phyloP scores from a whole-genome alignment of 495 filamentous ascomycete genomes.

The Amniculicola lignicola region DNA sequence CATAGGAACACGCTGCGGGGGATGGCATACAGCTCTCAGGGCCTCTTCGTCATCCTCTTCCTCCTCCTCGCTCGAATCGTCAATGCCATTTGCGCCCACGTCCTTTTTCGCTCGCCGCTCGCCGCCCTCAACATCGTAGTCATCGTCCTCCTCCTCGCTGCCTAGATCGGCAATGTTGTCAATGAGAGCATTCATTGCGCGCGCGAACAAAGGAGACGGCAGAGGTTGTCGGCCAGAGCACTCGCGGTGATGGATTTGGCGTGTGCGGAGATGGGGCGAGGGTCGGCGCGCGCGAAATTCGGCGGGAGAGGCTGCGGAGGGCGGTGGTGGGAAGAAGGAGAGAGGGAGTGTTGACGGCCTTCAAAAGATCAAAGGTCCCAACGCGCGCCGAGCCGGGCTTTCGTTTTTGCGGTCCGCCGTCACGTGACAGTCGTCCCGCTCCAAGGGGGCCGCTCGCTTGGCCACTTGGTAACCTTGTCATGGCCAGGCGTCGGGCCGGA shows the following conservation, averaged over 20 bases:
- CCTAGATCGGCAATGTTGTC: conserved; percentile 81
- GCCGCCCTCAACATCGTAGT: conserved; percentile 76
- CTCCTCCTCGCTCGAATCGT: conserved; percentile 93
- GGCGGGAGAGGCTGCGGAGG: background rate
- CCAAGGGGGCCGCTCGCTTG: too few relatives aligned
- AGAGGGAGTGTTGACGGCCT: background rate
- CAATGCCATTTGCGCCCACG: conserved; percentile 47
- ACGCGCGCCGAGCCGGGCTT: too few relatives aligned
- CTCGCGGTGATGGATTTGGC: background rate
- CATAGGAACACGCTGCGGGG: background rate
- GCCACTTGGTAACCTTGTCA: too few relatives aligned
- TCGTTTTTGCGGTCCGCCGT: too few relatives aligned
- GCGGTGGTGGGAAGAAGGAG: background rate
- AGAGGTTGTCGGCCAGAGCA: background rate
- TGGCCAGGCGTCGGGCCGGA: too few relatives aligned
- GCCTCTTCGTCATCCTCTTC: conserved; percentile 91
- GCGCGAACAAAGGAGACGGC: conserved; percentile 16
- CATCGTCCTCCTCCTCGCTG: conserved; percentile 78
- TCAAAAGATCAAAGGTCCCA: background rate
- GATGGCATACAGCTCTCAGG: conserved; percentile 52
- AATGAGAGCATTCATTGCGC: conserved; percentile 50
- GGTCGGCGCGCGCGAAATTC: background rate
- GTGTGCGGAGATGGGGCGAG: background rate
- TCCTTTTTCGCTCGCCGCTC: conserved; percentile 52
- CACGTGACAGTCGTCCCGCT: too few relatives aligned